phyloP scores from a whole-genome alignment of 2,329 filamentous ascomycete species.

The Colletotrichum sp. region DNA sequence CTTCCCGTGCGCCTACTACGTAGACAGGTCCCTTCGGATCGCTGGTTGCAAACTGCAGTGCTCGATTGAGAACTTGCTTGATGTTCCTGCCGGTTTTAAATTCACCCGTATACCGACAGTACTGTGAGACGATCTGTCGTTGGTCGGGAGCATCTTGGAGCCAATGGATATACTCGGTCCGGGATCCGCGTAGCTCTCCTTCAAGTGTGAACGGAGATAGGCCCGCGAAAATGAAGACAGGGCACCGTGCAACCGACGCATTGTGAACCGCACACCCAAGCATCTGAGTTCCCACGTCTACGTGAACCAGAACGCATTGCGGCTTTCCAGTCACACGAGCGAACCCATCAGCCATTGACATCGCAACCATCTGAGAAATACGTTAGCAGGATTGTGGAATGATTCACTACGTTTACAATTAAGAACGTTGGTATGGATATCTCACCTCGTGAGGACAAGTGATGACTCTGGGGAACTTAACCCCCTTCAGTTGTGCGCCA shows the following conservation, averaged over 20 bases:
- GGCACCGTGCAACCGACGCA: slow-evolving; percentile 70
- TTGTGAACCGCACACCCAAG: slow-evolving; percentile 77
- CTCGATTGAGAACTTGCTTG: slow-evolving; percentile 83
- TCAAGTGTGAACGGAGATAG: slow-evolving; percentile 74
- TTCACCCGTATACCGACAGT: slow-evolving; percentile 79
- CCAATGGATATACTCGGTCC: slow-evolving; percentile 81
- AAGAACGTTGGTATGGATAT: background rate
- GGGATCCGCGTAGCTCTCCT: slow-evolving; percentile 71
- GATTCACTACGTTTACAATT: background rate
- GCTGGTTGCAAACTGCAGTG: slow-evolving; percentile 75
- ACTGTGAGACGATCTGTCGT: slow-evolving; percentile 76
- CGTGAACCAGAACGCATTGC: slow-evolving; percentile 75
- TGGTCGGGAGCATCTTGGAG: slow-evolving; percentile 80
- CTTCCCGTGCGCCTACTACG: slow-evolving; percentile 73
- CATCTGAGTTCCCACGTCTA: slow-evolving; percentile 79
- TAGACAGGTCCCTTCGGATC: slow-evolving; percentile 79
- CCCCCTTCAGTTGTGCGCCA: slow-evolving; percentile 67
- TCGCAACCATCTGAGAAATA: slow-evolving; percentile 71
- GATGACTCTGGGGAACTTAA: slow-evolving; percentile 69
- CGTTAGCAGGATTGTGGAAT: background rate
- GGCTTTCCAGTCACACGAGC: slow-evolving; percentile 70
- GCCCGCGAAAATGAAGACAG: slow-evolving; percentile 75
- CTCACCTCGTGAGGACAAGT: slow-evolving; percentile 76
- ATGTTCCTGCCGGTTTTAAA: slow-evolving; percentile 81
- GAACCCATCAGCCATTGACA: slow-evolving; percentile 79